Base-by-base conservation (phyloP, 148 eudicot species). In the Fagopyrum esculentum region DNA sequence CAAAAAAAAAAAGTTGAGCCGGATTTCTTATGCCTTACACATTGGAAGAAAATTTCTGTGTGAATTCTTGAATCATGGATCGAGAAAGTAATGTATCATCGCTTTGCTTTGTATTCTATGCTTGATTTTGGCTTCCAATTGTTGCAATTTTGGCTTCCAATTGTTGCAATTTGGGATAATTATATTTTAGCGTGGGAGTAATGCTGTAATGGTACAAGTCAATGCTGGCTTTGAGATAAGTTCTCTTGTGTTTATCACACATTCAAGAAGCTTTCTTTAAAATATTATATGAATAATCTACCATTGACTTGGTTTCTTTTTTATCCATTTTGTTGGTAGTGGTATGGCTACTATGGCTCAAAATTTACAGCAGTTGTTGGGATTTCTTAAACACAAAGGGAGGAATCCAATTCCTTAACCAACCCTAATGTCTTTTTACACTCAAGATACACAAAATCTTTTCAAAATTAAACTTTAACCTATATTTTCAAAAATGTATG, bases 101-200 rank as follows among this genome's bases (percentile, higher is more conserved):
- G 61, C 61, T 56, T 17, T 17, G 61, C 61, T 56, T 56, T 56
- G 61, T 56, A 26, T 56, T 51, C 10, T n/a, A 56, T 56, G 61
- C 29, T 56, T 56, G 26, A n/a, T 17, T 6, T 56, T 56, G 4
- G 1, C 60, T 35, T 56, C 10, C 61, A 56, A 56, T 17, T 7
- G 59, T 55, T 54, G 59, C 59, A 54, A 16, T 54, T 15, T 16
- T 56, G 4, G 1, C 60, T 35, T 56, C 10, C 61, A 56, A 56
- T 17, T 7, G 59, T 55, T 54, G 59, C 59, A 54, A 16, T 54
- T 15, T 54, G 16, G 59, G n/a, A 54, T 54, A 35, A 35, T 1
- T 35, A 35, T 54, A 54, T 54, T 54, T 35, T 15, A 54, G 17
- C 59, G 3, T 13, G 59, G 61, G 29, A 56, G 61, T 56, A n/a